Percentiles rank a stretch among this genome's conserved stretches.
Evolutionary conservation across 1,284 basidiomycete genomes (phyloP).

Genomic region (Apiotrichum veenhuisii): DNA sequence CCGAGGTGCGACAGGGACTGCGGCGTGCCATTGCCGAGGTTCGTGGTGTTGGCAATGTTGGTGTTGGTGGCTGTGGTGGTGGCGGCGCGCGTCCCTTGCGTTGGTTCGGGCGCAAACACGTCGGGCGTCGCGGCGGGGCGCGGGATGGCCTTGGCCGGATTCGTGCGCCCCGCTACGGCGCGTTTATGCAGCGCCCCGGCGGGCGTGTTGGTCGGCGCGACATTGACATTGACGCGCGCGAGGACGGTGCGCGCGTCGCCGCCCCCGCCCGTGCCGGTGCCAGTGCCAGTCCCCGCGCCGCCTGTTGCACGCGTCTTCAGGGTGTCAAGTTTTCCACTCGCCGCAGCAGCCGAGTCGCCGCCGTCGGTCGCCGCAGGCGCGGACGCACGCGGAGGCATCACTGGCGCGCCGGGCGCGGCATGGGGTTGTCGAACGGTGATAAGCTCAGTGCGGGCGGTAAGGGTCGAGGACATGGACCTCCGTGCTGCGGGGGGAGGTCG

Average conservation of each 20-base stretch:
- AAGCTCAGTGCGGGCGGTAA: constrained; percentile 20
- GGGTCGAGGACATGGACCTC: constrained; percentile 22
- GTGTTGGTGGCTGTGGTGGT: not conserved
- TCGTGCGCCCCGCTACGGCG: no score
- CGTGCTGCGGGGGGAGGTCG: not conserved
- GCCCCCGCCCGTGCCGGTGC: not conserved
- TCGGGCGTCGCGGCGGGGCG: constrained; percentile 23
- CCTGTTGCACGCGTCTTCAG: not conserved
- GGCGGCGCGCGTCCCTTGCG: not conserved
- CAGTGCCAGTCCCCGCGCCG: no score
- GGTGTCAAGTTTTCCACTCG: no score
- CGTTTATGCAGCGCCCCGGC: constrained; percentile 3
- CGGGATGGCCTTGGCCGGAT: constrained; percentile 19
- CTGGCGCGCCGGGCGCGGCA: constrained; percentile 5
- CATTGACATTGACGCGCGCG: constrained; percentile 20
- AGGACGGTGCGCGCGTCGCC: constrained; percentile 11
- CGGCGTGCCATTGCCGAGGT: not conserved
- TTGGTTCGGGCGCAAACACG: constrained; percentile 22
- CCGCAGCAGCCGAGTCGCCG: no score
- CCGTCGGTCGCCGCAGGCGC: no score
- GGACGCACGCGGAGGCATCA: not conserved
- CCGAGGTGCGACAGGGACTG: constrained; percentile 5
- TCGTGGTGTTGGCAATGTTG: no score
- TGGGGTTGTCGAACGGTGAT: constrained; percentile 17
- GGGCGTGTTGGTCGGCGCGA: no score